phyloP scores from a whole-genome alignment of 1,284 basidiomycete species.

The Ganoderma sinense region DNA sequence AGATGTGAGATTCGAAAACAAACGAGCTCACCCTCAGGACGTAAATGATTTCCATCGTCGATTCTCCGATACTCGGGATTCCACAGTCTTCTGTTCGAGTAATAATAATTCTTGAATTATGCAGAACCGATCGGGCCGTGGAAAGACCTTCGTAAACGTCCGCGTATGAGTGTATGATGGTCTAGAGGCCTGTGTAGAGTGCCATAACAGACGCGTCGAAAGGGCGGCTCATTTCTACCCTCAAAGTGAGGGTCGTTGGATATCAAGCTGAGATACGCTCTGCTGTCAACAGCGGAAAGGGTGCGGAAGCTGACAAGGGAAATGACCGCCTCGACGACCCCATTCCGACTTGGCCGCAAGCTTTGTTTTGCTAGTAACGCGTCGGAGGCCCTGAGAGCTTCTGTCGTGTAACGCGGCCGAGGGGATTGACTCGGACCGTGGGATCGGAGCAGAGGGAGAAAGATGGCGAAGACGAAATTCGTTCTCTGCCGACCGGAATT shows the following conservation, averaged over 20 bases:
- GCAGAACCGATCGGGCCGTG: background rate
- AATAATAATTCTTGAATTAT: background rate
- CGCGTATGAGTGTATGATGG: background rate
- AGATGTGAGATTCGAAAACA: background rate
- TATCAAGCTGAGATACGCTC: background rate
- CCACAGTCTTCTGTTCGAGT: background rate
- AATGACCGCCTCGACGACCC: background rate
- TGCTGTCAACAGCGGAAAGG: background rate
- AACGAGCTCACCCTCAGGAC: background rate
- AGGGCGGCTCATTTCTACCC: background rate
- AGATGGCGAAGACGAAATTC: background rate
- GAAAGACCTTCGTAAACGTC: background rate
- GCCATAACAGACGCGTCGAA: background rate
- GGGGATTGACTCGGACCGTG: background rate
- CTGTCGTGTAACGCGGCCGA: background rate
- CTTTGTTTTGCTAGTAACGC: background rate
- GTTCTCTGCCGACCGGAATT: background rate
- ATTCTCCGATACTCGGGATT: background rate
- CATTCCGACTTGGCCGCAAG: background rate
- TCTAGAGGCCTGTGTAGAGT: background rate
- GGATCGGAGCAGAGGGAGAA: background rate
- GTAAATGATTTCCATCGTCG: background rate
- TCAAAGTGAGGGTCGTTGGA: background rate
- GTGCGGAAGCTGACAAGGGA: background rate
- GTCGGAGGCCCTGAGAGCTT: background rate